Evolutionary conservation across 371 early-diverging fungal species (phyloP), one percentile per base, ranked within the genome.

Genomic region (Lichtheimia ornata): DNA sequence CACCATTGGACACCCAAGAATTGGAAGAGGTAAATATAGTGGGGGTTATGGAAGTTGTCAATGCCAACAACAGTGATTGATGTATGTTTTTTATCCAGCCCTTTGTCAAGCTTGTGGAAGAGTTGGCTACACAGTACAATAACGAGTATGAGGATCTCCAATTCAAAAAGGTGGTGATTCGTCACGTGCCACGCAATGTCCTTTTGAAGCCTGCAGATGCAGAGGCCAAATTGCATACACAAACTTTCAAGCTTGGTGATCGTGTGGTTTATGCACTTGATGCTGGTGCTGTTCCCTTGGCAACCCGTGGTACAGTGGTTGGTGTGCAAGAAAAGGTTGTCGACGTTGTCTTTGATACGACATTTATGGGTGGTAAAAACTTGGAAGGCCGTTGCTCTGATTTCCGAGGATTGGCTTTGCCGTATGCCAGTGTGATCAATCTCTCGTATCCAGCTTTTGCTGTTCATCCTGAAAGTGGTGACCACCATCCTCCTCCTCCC

Each of bases 211-310:
- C 97, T 13, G 74, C 82, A 4, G 90, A 94, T 64, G 89, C 94
- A 2, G 82, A 79, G 41, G 79, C 83, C 20, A 73, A 89, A 13
- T 82, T 97, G 17, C 75, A 74, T 2, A 71, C 81, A 47, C 98
- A 98, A 70, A 66, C 66, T 17, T 95, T 96, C 73, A 77, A 74
- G 47, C 79, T 97, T 5, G 97, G 98, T 28, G 94, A 98, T 61
- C 91, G 97, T 17, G 90, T 97, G 0, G 75, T 91, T 15, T 88
- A 86, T 68, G 92, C 89, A 11, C 70, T 84, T 44, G 93, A 94
- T 47, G 72, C 86, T 14, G 94, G 94, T 56, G 78, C 73, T 42
- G 94, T 94, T 9, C 93, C 94, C 11, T 66, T 95, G 40, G 96
- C 86, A 2, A 81, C 86, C 18, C 81, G 81, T 58, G 98, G 98